A percentile compares a stretch with the other conserved stretches of the same genome.
Conservation (phyloP, 2,329 filamentous ascomycete genomes). For the Pestalotiopsis fici region DNA sequence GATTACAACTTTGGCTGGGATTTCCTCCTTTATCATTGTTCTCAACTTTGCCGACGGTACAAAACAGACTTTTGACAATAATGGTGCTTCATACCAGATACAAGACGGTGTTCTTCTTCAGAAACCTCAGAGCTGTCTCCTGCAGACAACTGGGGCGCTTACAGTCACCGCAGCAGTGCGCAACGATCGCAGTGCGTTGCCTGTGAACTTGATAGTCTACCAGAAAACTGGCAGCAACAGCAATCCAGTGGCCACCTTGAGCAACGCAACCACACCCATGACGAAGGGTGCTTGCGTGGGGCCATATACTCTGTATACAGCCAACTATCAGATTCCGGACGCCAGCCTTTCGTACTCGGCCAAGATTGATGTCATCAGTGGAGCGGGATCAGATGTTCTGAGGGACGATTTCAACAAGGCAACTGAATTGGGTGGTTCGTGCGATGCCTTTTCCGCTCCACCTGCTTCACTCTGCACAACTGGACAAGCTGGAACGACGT, state of each 20-base stretch:
- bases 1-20: constrained; percentile 58
- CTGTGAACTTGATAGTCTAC: constrained; percentile 42
- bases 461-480: constrained; percentile 27
- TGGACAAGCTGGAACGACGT: constrained; percentile 1
- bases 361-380: constrained; percentile 46
- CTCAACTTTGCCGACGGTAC: constrained; percentile 50
- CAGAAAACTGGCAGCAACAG: constrained; percentile 42
- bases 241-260: constrained; percentile 40
- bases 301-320: constrained; percentile 48
- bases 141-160: constrained; percentile 40
- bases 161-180: constrained; percentile 47
- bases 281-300: constrained; percentile 45
- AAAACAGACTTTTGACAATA: constrained; percentile 53
- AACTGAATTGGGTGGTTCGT: constrained; percentile 44
- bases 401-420: constrained; percentile 51
- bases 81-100: constrained; percentile 55
- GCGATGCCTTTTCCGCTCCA: constrained; percentile 39
- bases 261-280: constrained; percentile 38
- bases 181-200: constrained; percentile 44
- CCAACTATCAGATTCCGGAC: constrained; percentile 43
- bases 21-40: constrained; percentile 61
- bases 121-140: constrained; percentile 56
- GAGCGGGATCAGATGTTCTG: constrained; percentile 31
- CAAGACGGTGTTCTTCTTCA: constrained; percentile 58
- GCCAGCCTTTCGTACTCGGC: constrained; percentile 42